Percentiles rank a stretch among this genome's conserved stretches.
These are phyloP conservation scores for Arabidopsis thaliana DNA, from an alignment of 345 rosid genomes.

Conservation along the genomic window DNA sequence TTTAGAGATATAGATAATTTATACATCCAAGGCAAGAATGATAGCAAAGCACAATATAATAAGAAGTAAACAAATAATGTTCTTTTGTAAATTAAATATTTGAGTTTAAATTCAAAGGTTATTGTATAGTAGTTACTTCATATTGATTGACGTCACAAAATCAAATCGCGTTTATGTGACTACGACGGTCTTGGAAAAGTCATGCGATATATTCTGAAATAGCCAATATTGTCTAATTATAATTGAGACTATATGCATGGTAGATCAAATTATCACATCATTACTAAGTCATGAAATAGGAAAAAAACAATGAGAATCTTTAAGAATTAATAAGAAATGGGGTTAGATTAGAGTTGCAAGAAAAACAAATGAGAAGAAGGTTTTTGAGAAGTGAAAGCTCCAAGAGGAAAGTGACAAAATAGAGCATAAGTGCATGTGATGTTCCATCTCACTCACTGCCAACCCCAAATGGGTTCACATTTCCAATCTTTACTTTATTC, in stretches of 20 bases:
- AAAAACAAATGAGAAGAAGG: conserved; percentile 30
- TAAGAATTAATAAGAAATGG: conserved; percentile 22
- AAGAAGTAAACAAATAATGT: background rate
- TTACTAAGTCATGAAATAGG: conserved; percentile 35
- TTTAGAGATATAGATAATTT: conserved; percentile 18
- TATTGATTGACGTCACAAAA: conserved; percentile 23
- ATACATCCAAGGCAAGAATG: conserved; percentile 22
- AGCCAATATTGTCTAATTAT: conserved; percentile 17
- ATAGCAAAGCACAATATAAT: conserved; percentile 4
- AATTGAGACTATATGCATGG: conserved; percentile 26
- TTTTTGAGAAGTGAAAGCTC: conserved; percentile 56
- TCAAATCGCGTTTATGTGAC: conserved; percentile 12
- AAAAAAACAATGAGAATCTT: conserved; percentile 23
- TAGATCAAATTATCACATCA: conserved; percentile 33
- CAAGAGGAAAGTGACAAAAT: conserved; percentile 74
- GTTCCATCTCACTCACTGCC: conserved; percentile 48
- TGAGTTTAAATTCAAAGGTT: background rate
- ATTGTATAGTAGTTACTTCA: conserved; percentile 4
- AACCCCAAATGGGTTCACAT: conserved; percentile 50
- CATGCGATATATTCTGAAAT: background rate
- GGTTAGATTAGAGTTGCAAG: conserved; percentile 9
- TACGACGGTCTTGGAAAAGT: conserved; percentile 16
- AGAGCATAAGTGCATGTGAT: conserved; percentile 60
- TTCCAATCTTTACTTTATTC: conserved; percentile 53
- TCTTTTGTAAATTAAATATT: background rate